Conservation (phyloP, 768 basidiomycete species). For the Cyclocybe cylindracea region DNA sequence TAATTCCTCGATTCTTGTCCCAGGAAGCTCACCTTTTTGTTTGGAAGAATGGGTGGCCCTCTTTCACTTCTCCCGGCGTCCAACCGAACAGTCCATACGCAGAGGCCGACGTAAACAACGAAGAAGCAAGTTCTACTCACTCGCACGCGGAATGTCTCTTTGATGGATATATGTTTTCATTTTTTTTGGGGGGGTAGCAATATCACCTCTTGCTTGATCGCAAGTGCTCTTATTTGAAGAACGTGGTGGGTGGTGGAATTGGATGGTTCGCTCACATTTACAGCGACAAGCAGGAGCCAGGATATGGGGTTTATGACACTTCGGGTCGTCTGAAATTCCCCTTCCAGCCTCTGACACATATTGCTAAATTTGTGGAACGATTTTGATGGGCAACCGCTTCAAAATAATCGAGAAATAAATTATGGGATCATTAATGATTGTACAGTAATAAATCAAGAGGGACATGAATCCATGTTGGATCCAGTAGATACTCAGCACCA, state of each 20-base stretch:
- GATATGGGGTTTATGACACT: constrained; percentile 56
- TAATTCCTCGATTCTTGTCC: constrained; percentile 16
- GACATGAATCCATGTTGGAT: no score
- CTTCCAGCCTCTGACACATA: constrained; percentile 49
- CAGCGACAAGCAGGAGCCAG: constrained; percentile 51
- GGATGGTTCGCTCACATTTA: constrained; percentile 74
- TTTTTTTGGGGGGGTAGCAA: constrained; percentile 25
- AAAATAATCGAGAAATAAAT: background rate
- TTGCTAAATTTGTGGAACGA: constrained; percentile 31
- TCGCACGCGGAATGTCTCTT: background rate
- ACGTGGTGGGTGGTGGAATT: constrained; percentile 48
- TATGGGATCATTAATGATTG: background rate
- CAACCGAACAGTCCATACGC: constrained; percentile 55
- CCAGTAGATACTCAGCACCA: no score
- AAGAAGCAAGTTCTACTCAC: constrained; percentile 34
- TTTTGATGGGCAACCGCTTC: background rate
- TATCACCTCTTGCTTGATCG: constrained; percentile 56
- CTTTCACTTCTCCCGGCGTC: constrained; percentile 50
- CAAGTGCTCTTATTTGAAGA: constrained; percentile 54
- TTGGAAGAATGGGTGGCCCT: constrained; percentile 65
- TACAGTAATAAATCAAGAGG: background rate
- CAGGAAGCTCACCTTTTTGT: background rate
- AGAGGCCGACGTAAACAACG: constrained; percentile 48
- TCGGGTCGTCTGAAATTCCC: constrained; percentile 46
- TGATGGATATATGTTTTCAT: background rate